These are phyloP conservation scores for Trifolium dubium DNA, from an alignment of 306 rosid genomes.

Conservation along the genomic window DNA sequence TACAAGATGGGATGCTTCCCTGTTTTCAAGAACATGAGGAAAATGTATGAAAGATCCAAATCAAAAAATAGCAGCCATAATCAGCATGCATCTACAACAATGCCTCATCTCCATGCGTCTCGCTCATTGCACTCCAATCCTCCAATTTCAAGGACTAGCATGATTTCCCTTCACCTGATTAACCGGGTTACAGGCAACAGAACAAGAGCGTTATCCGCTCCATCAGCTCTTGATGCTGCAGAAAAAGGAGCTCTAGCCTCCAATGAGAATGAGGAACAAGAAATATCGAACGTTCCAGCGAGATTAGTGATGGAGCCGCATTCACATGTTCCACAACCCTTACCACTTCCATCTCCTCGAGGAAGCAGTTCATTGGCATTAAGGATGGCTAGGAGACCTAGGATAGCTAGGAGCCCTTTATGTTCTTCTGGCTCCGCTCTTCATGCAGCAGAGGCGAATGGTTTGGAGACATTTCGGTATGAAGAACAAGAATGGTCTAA, in stretches of 20 bases:
- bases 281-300: conserved; percentile 49
- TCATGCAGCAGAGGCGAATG: conserved; percentile 39
- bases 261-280: conserved; percentile 58
- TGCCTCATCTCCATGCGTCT: conserved; percentile 63
- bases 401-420: neutral
- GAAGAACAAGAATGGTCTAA: conserved; percentile 62
- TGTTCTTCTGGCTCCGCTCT: neutral
- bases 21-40: conserved; percentile 69
- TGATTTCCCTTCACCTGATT: conserved; percentile 58
- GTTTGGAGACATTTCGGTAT: conserved; percentile 52
- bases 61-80: conserved; percentile 37
- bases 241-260: conserved; percentile 59
- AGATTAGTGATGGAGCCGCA: conserved; percentile 51
- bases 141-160: conserved; percentile 63
- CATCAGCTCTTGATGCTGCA: conserved; percentile 72
- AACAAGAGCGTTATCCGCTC: conserved; percentile 74
- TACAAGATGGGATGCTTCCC: conserved; percentile 79
- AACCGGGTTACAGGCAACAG: conserved; percentile 38
- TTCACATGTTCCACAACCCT: conserved; percentile 69
- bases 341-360: conserved; percentile 74
- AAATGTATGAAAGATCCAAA: conserved; percentile 51
- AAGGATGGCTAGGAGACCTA: neutral
- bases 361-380: conserved; percentile 39
- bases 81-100: conserved; percentile 50
- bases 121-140: conserved; percentile 57